These are phyloP conservation scores for Penicillium griseofulvum DNA, from an alignment of 2,329 filamentous ascomycete genomes.

Conservation along the genomic window DNA sequence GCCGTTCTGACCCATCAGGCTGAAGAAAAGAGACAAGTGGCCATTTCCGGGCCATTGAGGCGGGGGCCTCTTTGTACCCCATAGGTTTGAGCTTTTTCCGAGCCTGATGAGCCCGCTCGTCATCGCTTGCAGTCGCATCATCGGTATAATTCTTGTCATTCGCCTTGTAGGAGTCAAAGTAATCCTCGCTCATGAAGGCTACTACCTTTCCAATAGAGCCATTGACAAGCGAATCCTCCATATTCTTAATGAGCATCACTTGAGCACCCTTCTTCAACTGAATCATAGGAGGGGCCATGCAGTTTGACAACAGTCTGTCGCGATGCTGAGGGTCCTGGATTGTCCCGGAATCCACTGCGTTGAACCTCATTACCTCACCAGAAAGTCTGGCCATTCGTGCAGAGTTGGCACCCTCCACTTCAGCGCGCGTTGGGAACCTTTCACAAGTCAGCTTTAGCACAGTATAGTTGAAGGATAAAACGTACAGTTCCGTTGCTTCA, in stretches of 20 bases:
- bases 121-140: slow-evolving; percentile 48
- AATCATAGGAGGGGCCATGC: slow-evolving; percentile 84
- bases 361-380: slow-evolving; percentile 66
- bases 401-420: slow-evolving; percentile 85
- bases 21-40: slow-evolving; percentile 83
- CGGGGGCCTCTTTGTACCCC: slow-evolving; percentile 49
- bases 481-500: slow-evolving; percentile 78
- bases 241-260: slow-evolving; percentile 99
- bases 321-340: slow-evolving; percentile 64
- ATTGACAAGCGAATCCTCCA: slow-evolving; percentile 91
- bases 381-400: slow-evolving; percentile 69
- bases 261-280: slow-evolving; percentile 88
- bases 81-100: slow-evolving; percentile 58
- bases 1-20: slow-evolving; percentile 71
- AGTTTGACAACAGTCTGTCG: slow-evolving; percentile 77
- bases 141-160: slow-evolving; percentile 57
- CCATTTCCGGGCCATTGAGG: slow-evolving; percentile 59
- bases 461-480: neutral
- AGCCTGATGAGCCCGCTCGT: slow-evolving; percentile 42
- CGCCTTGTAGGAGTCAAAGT: slow-evolving; percentile 58
- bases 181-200: slow-evolving; percentile 70
- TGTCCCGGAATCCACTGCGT: slow-evolving; percentile 70
- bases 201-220: slow-evolving; percentile 86
- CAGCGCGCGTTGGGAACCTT: slow-evolving; percentile 80
- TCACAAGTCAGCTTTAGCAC: slow-evolving; percentile 20